Evolutionary conservation across 768 basidiomycete species (phyloP).

Genomic region (Phylloporus rhodoxanthus): DNA sequence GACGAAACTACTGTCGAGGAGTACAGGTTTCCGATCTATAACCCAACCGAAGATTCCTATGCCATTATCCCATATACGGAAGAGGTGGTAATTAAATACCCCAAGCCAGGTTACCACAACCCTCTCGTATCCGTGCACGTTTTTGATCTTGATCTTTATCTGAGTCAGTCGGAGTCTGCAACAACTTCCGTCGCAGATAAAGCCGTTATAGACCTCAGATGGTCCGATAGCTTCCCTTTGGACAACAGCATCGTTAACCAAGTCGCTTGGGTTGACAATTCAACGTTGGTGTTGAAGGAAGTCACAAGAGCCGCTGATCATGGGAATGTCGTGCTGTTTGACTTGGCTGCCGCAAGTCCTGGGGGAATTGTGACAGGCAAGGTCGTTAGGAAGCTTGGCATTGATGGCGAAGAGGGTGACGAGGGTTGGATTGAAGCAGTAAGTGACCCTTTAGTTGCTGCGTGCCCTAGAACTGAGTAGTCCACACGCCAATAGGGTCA

Average conservation of each 20-base stretch:
- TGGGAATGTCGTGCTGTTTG: slow-evolving; percentile 77
- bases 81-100: slow-evolving; percentile 64
- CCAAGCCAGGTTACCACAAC: slow-evolving; percentile 87
- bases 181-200: slow-evolving; percentile 31
- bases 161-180: slow-evolving; percentile 30
- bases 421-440: slow-evolving; percentile 93
- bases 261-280: slow-evolving; percentile 81
- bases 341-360: slow-evolving; percentile 34
- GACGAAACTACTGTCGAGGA: slow-evolving; percentile 87
- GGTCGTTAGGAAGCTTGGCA: slow-evolving; percentile 74
- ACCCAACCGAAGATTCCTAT: slow-evolving; percentile 67
- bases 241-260: slow-evolving; percentile 72
- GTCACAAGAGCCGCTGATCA: slow-evolving; percentile 77
- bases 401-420: slow-evolving; percentile 81
- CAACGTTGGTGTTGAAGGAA: slow-evolving; percentile 75
- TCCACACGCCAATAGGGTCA: slow-evolving; percentile 43
- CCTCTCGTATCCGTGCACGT: slow-evolving; percentile 79
- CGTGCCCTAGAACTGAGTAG: slow-evolving; percentile 8
- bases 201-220: slow-evolving; percentile 54
- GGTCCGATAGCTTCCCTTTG: slow-evolving; percentile 52
- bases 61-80: slow-evolving; percentile 74
- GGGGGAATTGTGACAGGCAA: slow-evolving; percentile 35
- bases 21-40: slow-evolving; percentile 87
- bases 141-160: slow-evolving; percentile 66
- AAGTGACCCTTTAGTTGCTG: slow-evolving; percentile 26